Conservation (phyloP, 495 filamentous ascomycete genomes). For the Aspergillus panamensis region DNA sequence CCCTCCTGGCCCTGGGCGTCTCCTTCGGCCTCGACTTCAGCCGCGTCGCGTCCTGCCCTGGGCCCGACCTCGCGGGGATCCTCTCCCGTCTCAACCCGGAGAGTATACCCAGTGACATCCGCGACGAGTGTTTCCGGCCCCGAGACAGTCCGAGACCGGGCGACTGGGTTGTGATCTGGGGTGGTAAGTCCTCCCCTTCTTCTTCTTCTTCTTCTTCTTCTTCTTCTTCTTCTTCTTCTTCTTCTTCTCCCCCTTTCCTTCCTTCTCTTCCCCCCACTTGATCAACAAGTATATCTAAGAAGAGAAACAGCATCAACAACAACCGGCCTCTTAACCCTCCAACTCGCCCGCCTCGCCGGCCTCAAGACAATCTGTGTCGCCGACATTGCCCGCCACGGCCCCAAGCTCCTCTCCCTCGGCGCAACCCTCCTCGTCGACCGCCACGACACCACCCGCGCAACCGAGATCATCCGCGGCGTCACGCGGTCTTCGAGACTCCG, state of each 20-base stretch:
- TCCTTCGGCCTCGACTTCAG: constrained; percentile 60
- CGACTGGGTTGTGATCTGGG: constrained; percentile 69
- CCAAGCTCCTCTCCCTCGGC: constrained; percentile 47
- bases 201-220: too few species aligned
- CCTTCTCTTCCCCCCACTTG: too few species aligned
- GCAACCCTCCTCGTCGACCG: constrained; percentile 62
- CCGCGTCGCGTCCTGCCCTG: constrained; percentile 29
- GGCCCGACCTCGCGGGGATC: constrained; percentile 51
- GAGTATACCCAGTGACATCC: constrained; percentile 49
- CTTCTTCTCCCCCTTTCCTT: too few species aligned
- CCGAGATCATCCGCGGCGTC: constrained; percentile 56
- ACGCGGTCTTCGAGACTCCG: constrained; percentile 51
- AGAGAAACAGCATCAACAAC: constrained; percentile 59
- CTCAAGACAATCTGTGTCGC: constrained; percentile 56
- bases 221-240: too few species aligned
- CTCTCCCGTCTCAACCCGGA: constrained; percentile 36
- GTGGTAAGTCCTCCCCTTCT: constrained; percentile 42
- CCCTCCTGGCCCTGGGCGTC: constrained; percentile 55
- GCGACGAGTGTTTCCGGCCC: constrained; percentile 48
- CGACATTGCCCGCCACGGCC: constrained; percentile 59
- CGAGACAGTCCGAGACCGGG: constrained; percentile 44
- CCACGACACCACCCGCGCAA: constrained; percentile 54
- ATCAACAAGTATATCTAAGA: too few species aligned
- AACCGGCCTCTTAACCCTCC: constrained; percentile 55
- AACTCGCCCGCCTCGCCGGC: constrained; percentile 58